These are phyloP conservation scores for Pyrenophora graminea DNA, from an alignment of 2,329 filamentous ascomycete genomes.

Conservation along the genomic window DNA sequence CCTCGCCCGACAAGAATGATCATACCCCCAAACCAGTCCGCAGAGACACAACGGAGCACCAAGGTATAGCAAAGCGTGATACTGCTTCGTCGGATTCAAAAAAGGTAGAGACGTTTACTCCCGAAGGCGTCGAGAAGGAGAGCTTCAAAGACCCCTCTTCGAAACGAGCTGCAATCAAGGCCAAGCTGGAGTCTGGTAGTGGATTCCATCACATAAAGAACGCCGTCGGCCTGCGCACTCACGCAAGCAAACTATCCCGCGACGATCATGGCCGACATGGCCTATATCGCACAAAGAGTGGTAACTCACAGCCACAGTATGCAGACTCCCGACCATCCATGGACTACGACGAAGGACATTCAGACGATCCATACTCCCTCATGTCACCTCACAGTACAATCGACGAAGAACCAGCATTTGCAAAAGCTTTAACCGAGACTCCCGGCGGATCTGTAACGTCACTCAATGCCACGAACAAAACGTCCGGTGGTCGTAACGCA, in stretches of 20 bases:
- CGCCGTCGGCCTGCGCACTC: slow-evolving; percentile 66
- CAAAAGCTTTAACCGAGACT: slow-evolving; percentile 42
- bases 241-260: slow-evolving; percentile 47
- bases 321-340: slow-evolving; percentile 15
- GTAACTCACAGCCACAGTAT: slow-evolving; percentile 15
- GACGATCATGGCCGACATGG: slow-evolving; percentile 38
- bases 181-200: slow-evolving; percentile 77
- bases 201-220: slow-evolving; percentile 86
- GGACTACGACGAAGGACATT: slow-evolving; percentile 11
- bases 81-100: slow-evolving; percentile 36
- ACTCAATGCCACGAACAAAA: slow-evolving; percentile 23
- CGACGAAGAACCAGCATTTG: slow-evolving; percentile 36
- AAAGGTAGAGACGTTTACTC: slow-evolving; percentile 24
- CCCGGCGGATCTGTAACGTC: slow-evolving; percentile 35
- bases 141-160: slow-evolving; percentile 60
- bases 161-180: slow-evolving; percentile 71
- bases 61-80: slow-evolving; percentile 34
- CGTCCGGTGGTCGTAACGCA: slow-evolving; percentile 23
- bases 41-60: slow-evolving; percentile 52
- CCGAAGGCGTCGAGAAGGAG: slow-evolving; percentile 51
- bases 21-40: slow-evolving; percentile 55
- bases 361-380: slow-evolving; percentile 17
- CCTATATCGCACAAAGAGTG: slow-evolving; percentile 28
- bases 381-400: slow-evolving; percentile 20
- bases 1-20: slow-evolving; percentile 59